phyloP scores from a whole-genome alignment of 441 rosid species.

The Melastoma candidum region DNA sequence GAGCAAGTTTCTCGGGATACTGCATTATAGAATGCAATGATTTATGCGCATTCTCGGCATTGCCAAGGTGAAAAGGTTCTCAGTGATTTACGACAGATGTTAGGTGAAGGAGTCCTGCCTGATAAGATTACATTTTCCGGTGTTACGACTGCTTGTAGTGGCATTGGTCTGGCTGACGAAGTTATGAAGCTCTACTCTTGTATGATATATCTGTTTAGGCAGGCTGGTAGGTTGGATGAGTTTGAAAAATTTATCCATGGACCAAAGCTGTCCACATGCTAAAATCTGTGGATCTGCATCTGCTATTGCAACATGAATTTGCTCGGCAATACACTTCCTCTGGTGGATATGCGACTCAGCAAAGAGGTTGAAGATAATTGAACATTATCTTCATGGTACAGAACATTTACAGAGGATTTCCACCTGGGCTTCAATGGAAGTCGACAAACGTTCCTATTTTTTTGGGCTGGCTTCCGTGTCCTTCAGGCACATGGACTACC shows the following conservation, averaged over 20 bases:
- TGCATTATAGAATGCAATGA: constrained; percentile 21
- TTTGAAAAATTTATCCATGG: constrained; percentile 13
- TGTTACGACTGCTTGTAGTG: constrained; percentile 22
- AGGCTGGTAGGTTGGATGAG: constrained; percentile 15
- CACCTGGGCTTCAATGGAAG: no score
- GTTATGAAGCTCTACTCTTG: constrained; percentile 23
- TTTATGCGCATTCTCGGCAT: constrained; percentile 14
- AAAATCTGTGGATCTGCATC: constrained; percentile 12
- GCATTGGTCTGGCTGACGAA: constrained; percentile 13
- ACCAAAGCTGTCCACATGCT: constrained; percentile 9
- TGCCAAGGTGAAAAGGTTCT: constrained; percentile 18
- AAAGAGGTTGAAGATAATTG: no score
- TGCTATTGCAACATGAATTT: constrained; percentile 11
- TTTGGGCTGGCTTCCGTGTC: no score
- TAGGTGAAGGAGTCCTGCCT: constrained; percentile 18
- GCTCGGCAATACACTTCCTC: constrained; percentile 1
- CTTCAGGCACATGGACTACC: no score
- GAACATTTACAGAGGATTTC: no score
- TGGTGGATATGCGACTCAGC: no score
- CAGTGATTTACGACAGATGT: constrained; percentile 18
- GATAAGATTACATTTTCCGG: constrained; percentile 18
- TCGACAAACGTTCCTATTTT: no score
- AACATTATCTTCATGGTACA: no score
- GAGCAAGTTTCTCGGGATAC: constrained; percentile 5
- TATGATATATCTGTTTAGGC: constrained; percentile 13